Conservation (phyloP, 768 basidiomycete genomes). For the Gautieria morchelliformis region DNA sequence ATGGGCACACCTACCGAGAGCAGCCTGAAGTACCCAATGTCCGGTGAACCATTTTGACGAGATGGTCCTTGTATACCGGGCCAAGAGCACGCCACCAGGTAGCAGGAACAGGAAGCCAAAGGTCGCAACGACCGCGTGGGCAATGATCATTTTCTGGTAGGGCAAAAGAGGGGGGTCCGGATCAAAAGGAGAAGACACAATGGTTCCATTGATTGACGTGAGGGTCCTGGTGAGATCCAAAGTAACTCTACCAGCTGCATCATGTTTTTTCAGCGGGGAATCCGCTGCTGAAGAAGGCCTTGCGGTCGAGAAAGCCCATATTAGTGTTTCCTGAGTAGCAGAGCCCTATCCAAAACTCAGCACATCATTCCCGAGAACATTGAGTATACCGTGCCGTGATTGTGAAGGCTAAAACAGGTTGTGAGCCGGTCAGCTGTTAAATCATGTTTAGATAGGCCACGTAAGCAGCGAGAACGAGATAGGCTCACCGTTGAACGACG, state of each 20-base stretch:
- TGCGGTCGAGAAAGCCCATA: slow-evolving; percentile 48
- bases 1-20: slow-evolving; percentile 28
- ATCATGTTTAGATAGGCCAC: slow-evolving; percentile 20
- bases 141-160: slow-evolving; percentile 41
- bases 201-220: slow-evolving; percentile 9
- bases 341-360: background rate
- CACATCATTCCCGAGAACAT: background rate
- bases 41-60: slow-evolving; percentile 41
- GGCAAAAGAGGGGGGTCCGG: slow-evolving; percentile 27
- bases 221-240: slow-evolving; percentile 40
- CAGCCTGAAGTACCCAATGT: slow-evolving; percentile 43
- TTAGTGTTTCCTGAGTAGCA: slow-evolving; percentile 34
- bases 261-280: slow-evolving; percentile 40
- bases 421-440: slow-evolving; percentile 20
- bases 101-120: slow-evolving; percentile 45
- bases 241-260: slow-evolving; percentile 28
- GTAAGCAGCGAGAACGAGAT: slow-evolving; percentile 4
- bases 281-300: slow-evolving; percentile 37
- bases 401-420: slow-evolving; percentile 39
- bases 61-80: slow-evolving; percentile 43
- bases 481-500: slow-evolving; percentile 30
- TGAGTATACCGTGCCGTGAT: slow-evolving; percentile 29
- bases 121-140: slow-evolving; percentile 42
- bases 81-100: slow-evolving; percentile 42
- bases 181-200: background rate